phyloP scores from a whole-genome alignment of 306 rosid species.

The Cucurbita moschata region DNA sequence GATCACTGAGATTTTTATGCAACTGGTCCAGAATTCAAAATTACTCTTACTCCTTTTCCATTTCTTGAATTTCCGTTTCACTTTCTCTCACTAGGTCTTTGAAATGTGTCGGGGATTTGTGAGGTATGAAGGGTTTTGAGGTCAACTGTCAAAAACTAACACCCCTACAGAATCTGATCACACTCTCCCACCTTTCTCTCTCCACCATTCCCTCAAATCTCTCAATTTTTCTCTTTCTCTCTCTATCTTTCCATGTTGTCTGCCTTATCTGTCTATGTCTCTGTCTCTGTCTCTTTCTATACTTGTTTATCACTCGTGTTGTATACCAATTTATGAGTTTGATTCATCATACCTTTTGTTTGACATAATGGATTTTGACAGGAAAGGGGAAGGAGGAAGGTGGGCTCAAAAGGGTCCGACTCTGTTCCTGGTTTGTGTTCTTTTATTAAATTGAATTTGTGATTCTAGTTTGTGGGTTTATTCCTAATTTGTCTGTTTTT shows the following conservation, averaged over 20 bases:
- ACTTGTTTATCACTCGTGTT: conserved; percentile 23
- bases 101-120: conserved; percentile 44
- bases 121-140: conserved; percentile 35
- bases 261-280: conserved; percentile 47
- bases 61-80: conserved; percentile 24
- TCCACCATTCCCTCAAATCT: conserved; percentile 16
- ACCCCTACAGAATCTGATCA: conserved; percentile 56
- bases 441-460: neutral
- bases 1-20: conserved; percentile 24
- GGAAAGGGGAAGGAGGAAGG: conserved; percentile 59
- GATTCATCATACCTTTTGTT: conserved; percentile 21
- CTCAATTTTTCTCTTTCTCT: neutral
- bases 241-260: conserved; percentile 26
- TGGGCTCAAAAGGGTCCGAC: conserved; percentile 64
- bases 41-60: conserved; percentile 14
- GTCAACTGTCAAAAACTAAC: conserved; percentile 65
- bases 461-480: neutral
- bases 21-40: conserved; percentile 49
- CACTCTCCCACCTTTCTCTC: conserved; percentile 40
- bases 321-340: conserved; percentile 12
- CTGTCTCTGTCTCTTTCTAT: conserved; percentile 40
- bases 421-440: conserved; percentile 56
- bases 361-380: conserved; percentile 38
- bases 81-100: conserved; percentile 22
- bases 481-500: neutral